Percentiles rank a stretch among this genome's conserved stretches.
Conservation (phyloP, 2,329 filamentous ascomycete genomes). For the Coniochaeta sp. region DNA sequence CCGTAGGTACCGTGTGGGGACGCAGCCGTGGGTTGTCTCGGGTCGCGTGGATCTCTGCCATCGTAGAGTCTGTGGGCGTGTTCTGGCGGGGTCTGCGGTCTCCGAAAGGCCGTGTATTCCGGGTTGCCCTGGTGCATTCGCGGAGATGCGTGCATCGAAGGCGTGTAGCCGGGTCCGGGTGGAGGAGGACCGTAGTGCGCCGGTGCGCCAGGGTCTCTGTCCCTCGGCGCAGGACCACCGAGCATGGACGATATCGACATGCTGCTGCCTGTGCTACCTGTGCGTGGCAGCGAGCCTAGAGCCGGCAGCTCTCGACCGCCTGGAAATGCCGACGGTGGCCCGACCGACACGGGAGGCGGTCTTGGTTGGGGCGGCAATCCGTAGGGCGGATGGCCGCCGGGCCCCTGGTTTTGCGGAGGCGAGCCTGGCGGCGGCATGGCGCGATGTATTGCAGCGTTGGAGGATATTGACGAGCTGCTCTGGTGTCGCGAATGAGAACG, state of each 20-base stretch:
- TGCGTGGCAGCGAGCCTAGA: slow-evolving; percentile 39
- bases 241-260: slow-evolving; percentile 59
- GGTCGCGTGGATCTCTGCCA: slow-evolving; percentile 29
- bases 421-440: slow-evolving; percentile 40
- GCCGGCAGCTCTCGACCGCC: slow-evolving; percentile 46
- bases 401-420: slow-evolving; percentile 25
- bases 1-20: slow-evolving; percentile 44
- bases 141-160: slow-evolving; percentile 47
- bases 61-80: slow-evolving; percentile 49
- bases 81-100: slow-evolving; percentile 71
- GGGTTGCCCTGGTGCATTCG: slow-evolving; percentile 45
- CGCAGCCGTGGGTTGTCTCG: slow-evolving; percentile 34
- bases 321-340: slow-evolving; percentile 36
- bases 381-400: slow-evolving; percentile 25
- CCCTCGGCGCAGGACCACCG: slow-evolving; percentile 36
- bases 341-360: slow-evolving; percentile 32
- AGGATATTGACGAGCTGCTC: slow-evolving; percentile 35
- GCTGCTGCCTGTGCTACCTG: slow-evolving; percentile 40
- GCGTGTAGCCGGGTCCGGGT: slow-evolving; percentile 37
- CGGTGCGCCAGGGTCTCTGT: slow-evolving; percentile 25
- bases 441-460: slow-evolving; percentile 28
- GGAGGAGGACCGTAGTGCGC: slow-evolving; percentile 33
- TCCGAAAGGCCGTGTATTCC: slow-evolving; percentile 56
- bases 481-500: slow-evolving; percentile 35
- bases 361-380: slow-evolving; percentile 36